Conservation (phyloP, 2,329 filamentous ascomycete genomes). For the Microdochium paspali region DNA sequence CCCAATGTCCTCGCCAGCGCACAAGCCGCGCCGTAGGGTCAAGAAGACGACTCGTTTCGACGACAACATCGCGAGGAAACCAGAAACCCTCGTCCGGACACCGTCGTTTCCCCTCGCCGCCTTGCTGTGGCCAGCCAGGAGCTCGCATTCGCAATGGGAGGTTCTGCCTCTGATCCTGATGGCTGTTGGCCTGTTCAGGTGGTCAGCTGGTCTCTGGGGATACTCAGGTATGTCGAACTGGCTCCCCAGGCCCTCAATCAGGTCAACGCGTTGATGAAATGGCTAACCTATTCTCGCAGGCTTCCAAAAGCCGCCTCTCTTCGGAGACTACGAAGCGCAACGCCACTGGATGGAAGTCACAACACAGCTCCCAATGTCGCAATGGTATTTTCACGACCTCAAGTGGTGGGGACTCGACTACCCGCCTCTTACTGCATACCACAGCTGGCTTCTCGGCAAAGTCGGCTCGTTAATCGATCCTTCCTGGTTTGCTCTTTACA, state of each 20-base stretch:
- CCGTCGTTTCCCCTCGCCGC: constrained; percentile 85
- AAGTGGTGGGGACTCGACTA: constrained; percentile 98
- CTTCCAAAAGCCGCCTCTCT: constrained; percentile 75
- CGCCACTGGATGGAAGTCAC: constrained; percentile 99
- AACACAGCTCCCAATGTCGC: constrained; percentile 74
- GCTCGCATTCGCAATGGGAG: constrained; percentile 83
- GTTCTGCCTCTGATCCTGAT: constrained; percentile 81
- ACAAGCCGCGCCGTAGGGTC: constrained; percentile 49
- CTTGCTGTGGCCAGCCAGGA: constrained; percentile 89
- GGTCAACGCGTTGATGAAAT: background rate
- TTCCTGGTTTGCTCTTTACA: constrained; percentile 77
- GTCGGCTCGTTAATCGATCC: constrained; percentile 73
- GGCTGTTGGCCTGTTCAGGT: constrained; percentile 83
- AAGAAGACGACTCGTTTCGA: constrained; percentile 38
- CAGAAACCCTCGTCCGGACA: constrained; percentile 38
- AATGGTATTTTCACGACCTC: constrained; percentile 97
- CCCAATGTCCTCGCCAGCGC: constrained; percentile 36
- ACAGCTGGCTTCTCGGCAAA: constrained; percentile 90
- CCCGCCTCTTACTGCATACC: constrained; percentile 93
- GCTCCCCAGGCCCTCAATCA: background rate
- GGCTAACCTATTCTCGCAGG: constrained; percentile 35
- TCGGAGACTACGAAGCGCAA: constrained; percentile 96
- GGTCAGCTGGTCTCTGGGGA: constrained; percentile 86
- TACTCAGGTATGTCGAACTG: constrained; percentile 63
- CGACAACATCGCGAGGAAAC: constrained; percentile 16